Base-by-base conservation (phyloP, 306 rosid genomes). In the Vigna mungo region DNA sequence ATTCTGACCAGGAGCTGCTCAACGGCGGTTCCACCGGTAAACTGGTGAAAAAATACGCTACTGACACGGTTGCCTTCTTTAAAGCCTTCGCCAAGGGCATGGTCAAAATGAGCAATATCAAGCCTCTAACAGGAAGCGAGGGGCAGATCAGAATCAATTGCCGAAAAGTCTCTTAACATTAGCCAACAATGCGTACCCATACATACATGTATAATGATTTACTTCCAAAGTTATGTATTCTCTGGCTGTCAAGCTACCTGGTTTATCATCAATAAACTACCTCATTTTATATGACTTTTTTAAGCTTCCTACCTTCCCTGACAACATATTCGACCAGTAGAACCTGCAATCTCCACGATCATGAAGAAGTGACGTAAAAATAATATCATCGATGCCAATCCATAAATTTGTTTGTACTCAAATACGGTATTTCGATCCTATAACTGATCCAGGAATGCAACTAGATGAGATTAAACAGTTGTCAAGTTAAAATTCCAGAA, bases 1-100 rank as follows among this genome's bases (percentile, higher is more conserved):
- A 88, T 67, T 88, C 89, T 16, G 91, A 88, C 64, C 89, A 88
- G 75, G 81, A 82, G 71, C 84, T 88, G 56, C 78, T 78, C 63
- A 85, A 76, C 34, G 86, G 83, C n/a, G 47, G 65, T 7, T 81
- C 86, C 10, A 49, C 88, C 0, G 77, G 75, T 55, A 32, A 52
- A 9, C 52, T 84, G 72, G 92, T 88, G 44, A 14, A 61, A 49
- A 47, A 36, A 37, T 86, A 82, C 9, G 88, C 92, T n/a, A 30
- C 25, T 4, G 2, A 82, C 62, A 16, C 3, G 2, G 8, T 0
- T 0, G 18, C 37, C 16, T 88, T 86, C 68, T 86, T 77, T 54
- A 17, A 71, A 7, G 84, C 79, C 77, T 86, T 88, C 52, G 84
- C 84, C 37, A 30, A 55, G 60, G 63, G 77, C 62, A 86, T 86